Evolutionary conservation across 345 rosid species (phyloP).

Genomic region (Melastoma malabathricum): DNA sequence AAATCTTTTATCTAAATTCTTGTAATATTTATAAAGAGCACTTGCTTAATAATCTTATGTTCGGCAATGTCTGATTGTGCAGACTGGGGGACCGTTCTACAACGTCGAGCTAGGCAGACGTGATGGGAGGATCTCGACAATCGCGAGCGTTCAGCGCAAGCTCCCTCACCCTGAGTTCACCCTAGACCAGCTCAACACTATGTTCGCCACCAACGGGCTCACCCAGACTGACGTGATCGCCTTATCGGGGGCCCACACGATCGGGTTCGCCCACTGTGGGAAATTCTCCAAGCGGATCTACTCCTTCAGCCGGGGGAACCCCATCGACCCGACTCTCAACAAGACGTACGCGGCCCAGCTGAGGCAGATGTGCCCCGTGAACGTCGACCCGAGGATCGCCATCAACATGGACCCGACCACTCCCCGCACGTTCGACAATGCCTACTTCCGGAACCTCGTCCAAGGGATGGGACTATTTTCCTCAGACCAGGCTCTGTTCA

Average conservation of each 20-base stretch:
- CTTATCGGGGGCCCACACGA: conserved; percentile 70
- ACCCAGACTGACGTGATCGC: conserved; percentile 77
- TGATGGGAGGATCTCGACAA: conserved; percentile 59
- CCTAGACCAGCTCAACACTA: conserved; percentile 49
- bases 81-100: conserved; percentile 82
- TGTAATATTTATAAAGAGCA: no score
- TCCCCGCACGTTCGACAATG: conserved; percentile 63
- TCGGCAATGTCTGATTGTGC: conserved; percentile 8
- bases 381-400: conserved; percentile 57
- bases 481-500: conserved; percentile 57
- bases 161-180: conserved; percentile 53
- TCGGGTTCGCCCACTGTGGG: conserved; percentile 73
- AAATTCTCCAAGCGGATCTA: conserved; percentile 50
- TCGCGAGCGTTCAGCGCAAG: conserved; percentile 39
- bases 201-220: conserved; percentile 50
- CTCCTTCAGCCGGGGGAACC: conserved; percentile 37
- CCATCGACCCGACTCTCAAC: conserved; percentile 57
- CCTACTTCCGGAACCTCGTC: conserved; percentile 56
- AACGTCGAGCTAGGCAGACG: conserved; percentile 67
- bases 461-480: conserved; percentile 56
- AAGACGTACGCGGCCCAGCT: conserved; percentile 36
- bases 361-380: conserved; percentile 47
- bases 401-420: conserved; percentile 76
- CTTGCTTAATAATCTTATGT: background rate
- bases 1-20: no score